These are phyloP conservation scores for Gautieria morchelliformis DNA, from an alignment of 768 basidiomycete species.

Conservation along the genomic window DNA sequence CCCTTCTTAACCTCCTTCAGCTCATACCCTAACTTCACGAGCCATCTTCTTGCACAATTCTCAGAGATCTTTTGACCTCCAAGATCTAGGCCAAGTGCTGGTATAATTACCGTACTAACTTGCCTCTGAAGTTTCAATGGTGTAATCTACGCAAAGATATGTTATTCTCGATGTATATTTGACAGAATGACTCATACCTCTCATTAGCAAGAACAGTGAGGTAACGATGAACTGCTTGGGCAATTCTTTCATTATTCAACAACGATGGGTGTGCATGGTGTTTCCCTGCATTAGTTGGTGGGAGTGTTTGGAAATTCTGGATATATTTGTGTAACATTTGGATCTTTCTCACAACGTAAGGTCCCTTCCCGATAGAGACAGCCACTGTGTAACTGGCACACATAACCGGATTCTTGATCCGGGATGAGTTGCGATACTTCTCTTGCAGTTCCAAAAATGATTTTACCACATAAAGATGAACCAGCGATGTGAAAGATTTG, in stretches of 20 bases:
- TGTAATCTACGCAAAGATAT: conserved; percentile 4
- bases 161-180: background rate
- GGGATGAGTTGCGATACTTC: background rate
- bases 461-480: conserved; percentile 1
- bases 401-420: background rate
- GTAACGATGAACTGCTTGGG: conserved; percentile 2
- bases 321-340: background rate
- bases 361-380: conserved; percentile 3
- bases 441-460: conserved; percentile 3
- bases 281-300: background rate
- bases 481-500: background rate
- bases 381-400: conserved; percentile 3
- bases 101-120: conserved; percentile 8
- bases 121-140: background rate
- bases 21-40: background rate
- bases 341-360: conserved; percentile 7
- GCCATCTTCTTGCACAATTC: background rate
- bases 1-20: background rate
- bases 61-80: background rate
- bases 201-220: conserved; percentile 4
- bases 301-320: background rate
- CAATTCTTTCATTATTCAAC: conserved; percentile 4
- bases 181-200: background rate
- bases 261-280: conserved; percentile 1
- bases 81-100: conserved; percentile 1